Evolutionary conservation across 495 filamentous ascomycete species (phyloP).

Genomic region (Terfezia boudieri): DNA sequence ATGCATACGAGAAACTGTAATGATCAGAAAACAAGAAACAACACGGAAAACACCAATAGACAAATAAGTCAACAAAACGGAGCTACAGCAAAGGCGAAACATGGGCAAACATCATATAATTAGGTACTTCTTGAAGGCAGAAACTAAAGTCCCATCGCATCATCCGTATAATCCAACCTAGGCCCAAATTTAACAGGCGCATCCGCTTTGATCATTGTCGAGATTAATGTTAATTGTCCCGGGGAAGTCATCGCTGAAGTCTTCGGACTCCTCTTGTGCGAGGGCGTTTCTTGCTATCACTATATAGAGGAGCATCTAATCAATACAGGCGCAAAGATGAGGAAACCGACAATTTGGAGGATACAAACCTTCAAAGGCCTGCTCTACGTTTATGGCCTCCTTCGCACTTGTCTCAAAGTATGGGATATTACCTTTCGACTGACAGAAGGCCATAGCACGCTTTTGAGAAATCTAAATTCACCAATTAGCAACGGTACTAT

Average conservation of each 20-base stretch:
- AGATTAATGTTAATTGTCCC: slow-evolving; percentile 95
- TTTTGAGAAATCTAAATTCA: slow-evolving; percentile 57
- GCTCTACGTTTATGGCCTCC: slow-evolving; percentile 94
- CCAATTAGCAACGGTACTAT: neutral
- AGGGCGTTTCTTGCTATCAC: slow-evolving; percentile 94
- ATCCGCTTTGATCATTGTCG: slow-evolving; percentile 74
- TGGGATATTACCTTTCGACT: slow-evolving; percentile 87
- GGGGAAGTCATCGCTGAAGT: slow-evolving; percentile 71
- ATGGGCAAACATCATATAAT: no score
- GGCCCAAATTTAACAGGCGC: slow-evolving; percentile 25
- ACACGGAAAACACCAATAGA: neutral
- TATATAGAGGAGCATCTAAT: slow-evolving; percentile 18
- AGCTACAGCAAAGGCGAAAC: no score
- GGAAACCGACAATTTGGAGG: neutral
- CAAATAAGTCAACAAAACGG: no score
- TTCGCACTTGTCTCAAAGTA: slow-evolving; percentile 99
- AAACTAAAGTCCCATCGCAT: no score
- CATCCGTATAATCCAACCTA: no score
- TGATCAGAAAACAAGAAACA: neutral
- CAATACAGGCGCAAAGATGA: neutral
- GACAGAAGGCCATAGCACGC: slow-evolving; percentile 89
- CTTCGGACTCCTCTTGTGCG: slow-evolving; percentile 81
- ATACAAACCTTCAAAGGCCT: slow-evolving; percentile 75
- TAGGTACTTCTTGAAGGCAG: no score
- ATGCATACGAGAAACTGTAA: neutral